Conservation (phyloP, 495 filamentous ascomycete species). For the Choiromyces venosus region DNA sequence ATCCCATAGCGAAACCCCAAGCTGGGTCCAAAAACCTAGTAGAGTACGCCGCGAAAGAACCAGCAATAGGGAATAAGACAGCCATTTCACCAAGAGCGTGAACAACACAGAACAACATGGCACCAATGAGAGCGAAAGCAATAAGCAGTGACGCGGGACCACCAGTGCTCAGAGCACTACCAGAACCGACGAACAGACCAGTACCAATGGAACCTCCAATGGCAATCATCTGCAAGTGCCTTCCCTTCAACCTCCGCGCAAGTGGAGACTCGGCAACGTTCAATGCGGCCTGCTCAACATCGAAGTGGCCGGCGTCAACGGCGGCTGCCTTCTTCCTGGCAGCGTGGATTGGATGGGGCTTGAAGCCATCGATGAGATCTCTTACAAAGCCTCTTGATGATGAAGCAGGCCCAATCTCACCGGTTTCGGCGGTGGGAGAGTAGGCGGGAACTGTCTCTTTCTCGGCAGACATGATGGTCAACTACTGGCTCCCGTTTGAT, state of each 20-base stretch:
- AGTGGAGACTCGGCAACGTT: conserved; percentile 73
- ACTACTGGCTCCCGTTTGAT: not conserved
- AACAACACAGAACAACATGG: conserved; percentile 87
- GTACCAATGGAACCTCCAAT: conserved; percentile 96
- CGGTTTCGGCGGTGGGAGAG: conserved; percentile 9
- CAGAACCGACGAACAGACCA: conserved; percentile 85
- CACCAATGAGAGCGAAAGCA: conserved; percentile 73
- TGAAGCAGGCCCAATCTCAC: not conserved
- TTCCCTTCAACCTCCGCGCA: conserved; percentile 67
- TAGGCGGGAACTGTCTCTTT: conserved; percentile 21
- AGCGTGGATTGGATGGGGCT: conserved; percentile 61
- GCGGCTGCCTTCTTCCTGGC: conserved; percentile 51
- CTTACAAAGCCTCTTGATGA: conserved; percentile 41
- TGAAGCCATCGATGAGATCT: conserved; percentile 71
- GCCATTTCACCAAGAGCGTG: conserved; percentile 91
- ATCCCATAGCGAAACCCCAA: conserved; percentile 98
- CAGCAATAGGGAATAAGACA: conserved; percentile 82
- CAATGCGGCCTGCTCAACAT: conserved; percentile 66
- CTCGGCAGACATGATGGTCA: conserved; percentile 18
- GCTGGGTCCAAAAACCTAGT: conserved; percentile 89
- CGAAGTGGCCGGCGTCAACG: conserved; percentile 61
- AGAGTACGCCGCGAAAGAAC: conserved; percentile 88
- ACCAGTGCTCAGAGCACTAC: conserved; percentile 66
- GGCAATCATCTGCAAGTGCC: conserved; percentile 95
- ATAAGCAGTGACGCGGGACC: conserved; percentile 82